Percentiles rank a stretch among this genome's conserved stretches.
These are phyloP conservation scores for Mallotus repandus DNA, from an alignment of 441 rosid genomes.

Conservation along the genomic window DNA sequence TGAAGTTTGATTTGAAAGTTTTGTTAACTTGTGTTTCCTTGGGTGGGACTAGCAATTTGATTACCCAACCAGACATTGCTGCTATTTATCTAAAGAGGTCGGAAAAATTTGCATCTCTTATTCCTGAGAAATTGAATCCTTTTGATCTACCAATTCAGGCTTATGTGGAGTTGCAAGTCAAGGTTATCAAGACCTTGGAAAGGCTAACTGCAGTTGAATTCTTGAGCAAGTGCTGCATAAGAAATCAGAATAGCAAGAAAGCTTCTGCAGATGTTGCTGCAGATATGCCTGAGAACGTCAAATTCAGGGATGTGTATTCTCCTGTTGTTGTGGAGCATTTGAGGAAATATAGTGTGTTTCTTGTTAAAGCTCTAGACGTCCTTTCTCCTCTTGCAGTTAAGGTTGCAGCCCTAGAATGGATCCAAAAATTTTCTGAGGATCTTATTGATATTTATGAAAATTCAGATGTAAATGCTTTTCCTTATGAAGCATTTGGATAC, in stretches of 20 bases:
- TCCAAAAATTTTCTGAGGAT: slow-evolving; percentile 68
- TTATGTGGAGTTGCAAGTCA: slow-evolving; percentile 74
- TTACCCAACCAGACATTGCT: slow-evolving; percentile 60
- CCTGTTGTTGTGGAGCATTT: slow-evolving; percentile 55
- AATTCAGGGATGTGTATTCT: slow-evolving; percentile 35
- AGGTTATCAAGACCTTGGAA: slow-evolving; percentile 61
- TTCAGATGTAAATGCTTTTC: slow-evolving; percentile 35
- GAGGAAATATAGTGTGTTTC: slow-evolving; percentile 52
- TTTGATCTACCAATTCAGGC: slow-evolving; percentile 53
- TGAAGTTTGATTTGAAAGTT: slow-evolving; percentile 93
- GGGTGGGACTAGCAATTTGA: slow-evolving; percentile 48
- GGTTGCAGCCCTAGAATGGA: slow-evolving; percentile 68
- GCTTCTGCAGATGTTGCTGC: slow-evolving; percentile 36
- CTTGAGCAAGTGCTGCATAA: slow-evolving; percentile 55
- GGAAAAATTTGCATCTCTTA: slow-evolving; percentile 60
- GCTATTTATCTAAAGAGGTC: slow-evolving; percentile 69
- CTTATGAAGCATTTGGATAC: slow-evolving; percentile 53
- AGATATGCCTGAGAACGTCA: slow-evolving; percentile 32
- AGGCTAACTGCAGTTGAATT: slow-evolving; percentile 72
- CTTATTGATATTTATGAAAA: slow-evolving; percentile 49
- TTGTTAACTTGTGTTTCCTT: slow-evolving; percentile 64
- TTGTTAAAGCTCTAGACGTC: slow-evolving; percentile 60
- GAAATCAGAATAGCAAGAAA: slow-evolving; percentile 35
- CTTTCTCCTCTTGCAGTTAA: slow-evolving; percentile 79
- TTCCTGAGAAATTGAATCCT: slow-evolving; percentile 75